phyloP scores from a whole-genome alignment of 176 grass and related monocot species.

The Miscanthus lutarioriparius region DNA sequence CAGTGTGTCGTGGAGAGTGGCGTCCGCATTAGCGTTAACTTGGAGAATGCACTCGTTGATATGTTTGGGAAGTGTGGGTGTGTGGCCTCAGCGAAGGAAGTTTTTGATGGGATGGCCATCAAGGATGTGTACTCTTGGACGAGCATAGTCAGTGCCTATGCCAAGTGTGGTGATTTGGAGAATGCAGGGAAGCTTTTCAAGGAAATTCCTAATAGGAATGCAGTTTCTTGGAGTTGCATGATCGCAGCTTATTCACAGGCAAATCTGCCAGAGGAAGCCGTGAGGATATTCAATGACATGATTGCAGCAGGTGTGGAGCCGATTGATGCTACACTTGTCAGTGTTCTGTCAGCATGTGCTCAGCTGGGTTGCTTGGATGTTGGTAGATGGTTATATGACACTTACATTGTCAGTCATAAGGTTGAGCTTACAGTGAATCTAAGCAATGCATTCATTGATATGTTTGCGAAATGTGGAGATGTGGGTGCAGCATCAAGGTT shows the following conservation, averaged over 20 bases:
- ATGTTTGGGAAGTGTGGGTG: constrained; percentile 66
- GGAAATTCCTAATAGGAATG: constrained; percentile 58
- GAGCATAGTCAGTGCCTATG: constrained; percentile 57
- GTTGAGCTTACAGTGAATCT: constrained; percentile 47
- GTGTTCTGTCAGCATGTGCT: constrained; percentile 58
- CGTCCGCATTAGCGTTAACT: constrained; percentile 16
- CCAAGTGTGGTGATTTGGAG: constrained; percentile 52
- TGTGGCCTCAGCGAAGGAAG: constrained; percentile 43
- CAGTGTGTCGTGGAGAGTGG: constrained; percentile 27
- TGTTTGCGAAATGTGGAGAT: constrained; percentile 77
- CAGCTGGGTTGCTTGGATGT: constrained; percentile 56
- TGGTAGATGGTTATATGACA: constrained; percentile 51
- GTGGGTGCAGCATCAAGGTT: constrained; percentile 49
- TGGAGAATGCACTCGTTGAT: constrained; percentile 50
- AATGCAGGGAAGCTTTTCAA: constrained; percentile 40
- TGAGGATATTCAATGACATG: constrained; percentile 53
- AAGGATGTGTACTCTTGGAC: constrained; percentile 79
- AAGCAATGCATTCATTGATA: constrained; percentile 61
- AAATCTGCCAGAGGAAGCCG: constrained; percentile 48
- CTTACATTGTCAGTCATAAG: constrained; percentile 46
- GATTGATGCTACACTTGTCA: constrained; percentile 62
- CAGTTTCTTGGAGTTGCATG: constrained; percentile 67
- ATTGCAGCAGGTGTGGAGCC: constrained; percentile 44
- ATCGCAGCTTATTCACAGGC: constrained; percentile 54
- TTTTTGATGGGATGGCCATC: constrained; percentile 46